Percentiles rank a stretch among this genome's conserved stretches.
These are phyloP conservation scores for Lenwebbia sp. DNA, from an alignment of 345 rosid genomes.

Conservation along the genomic window DNA sequence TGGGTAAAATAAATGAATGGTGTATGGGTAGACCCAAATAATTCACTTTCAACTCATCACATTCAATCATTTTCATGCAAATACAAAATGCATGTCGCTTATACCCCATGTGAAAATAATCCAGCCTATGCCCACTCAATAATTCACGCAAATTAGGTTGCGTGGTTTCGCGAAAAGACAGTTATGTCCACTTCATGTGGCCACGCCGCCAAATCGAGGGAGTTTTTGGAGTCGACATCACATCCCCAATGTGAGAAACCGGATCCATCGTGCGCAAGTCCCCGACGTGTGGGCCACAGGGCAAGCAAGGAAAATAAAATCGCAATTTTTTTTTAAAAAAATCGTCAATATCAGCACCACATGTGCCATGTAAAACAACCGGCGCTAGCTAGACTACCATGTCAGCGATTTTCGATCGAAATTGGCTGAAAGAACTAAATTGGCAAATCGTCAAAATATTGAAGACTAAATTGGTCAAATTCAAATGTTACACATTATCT, in stretches of 20 bases:
- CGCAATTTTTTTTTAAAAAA: too few relatives aligned
- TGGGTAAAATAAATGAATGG: background rate
- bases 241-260: background rate
- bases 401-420: background rate
- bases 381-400: background rate
- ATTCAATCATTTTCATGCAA: background rate
- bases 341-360: fast-evolving
- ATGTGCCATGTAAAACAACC: background rate
- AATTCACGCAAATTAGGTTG: background rate
- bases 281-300: background rate
- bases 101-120: background rate
- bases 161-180: background rate
- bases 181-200: background rate
- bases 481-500: background rate
- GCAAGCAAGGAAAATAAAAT: background rate
- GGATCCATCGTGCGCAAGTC: background rate
- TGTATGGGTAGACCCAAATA: background rate
- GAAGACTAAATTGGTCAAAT: background rate
- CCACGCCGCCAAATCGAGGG: background rate
- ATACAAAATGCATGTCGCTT: background rate
- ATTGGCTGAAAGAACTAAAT: background rate
- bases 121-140: background rate
- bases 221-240: background rate
- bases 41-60: background rate
- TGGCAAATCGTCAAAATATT: background rate